Percentiles rank a stretch among this genome's conserved stretches.
phyloP scores from a whole-genome alignment of 2,329 filamentous ascomycete species.

The Corinectria fuckeliana region DNA sequence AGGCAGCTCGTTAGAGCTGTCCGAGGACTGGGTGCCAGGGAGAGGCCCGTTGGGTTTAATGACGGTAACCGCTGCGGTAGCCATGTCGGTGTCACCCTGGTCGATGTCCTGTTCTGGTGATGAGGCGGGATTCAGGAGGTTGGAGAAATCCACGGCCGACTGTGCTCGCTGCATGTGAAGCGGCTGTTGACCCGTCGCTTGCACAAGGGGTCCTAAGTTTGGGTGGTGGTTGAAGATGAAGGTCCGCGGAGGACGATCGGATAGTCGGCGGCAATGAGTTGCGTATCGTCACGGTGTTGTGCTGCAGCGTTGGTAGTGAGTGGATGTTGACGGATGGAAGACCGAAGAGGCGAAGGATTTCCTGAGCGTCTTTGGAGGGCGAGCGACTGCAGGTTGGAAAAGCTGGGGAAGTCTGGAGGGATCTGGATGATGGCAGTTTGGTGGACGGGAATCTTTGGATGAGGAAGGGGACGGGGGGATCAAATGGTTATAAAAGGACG shows the following conservation, averaged over 20 bases:
- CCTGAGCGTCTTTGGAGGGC: conserved; percentile 1
- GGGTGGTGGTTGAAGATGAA: conserved; percentile 17
- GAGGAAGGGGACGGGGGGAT: conserved; percentile 40
- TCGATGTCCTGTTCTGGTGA: conserved; percentile 34
- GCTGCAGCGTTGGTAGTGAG: neutral
- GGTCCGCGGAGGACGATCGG: conserved; percentile 14
- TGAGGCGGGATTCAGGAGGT: conserved; percentile 69
- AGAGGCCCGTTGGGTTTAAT: conserved; percentile 69
- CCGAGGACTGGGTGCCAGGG: conserved; percentile 65
- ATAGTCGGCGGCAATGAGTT: conserved; percentile 13
- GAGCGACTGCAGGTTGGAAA: conserved; percentile 14
- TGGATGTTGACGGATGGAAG: neutral
- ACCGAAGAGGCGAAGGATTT: conserved; percentile 3
- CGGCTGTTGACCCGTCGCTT: conserved; percentile 26
- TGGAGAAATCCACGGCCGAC: conserved; percentile 77
- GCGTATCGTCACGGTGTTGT: no score
- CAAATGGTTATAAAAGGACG: conserved; percentile 41
- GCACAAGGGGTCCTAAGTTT: conserved; percentile 24
- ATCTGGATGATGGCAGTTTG: conserved; percentile 34
- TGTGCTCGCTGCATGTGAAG: conserved; percentile 78
- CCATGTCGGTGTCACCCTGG: conserved; percentile 54
- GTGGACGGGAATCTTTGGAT: conserved; percentile 33
- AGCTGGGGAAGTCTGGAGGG: conserved; percentile 33
- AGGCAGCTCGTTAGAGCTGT: conserved; percentile 74
- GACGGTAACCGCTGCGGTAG: conserved; percentile 57